Conservation (phyloP, 257 asterid genomes). For the Primulina huaijiensis region DNA sequence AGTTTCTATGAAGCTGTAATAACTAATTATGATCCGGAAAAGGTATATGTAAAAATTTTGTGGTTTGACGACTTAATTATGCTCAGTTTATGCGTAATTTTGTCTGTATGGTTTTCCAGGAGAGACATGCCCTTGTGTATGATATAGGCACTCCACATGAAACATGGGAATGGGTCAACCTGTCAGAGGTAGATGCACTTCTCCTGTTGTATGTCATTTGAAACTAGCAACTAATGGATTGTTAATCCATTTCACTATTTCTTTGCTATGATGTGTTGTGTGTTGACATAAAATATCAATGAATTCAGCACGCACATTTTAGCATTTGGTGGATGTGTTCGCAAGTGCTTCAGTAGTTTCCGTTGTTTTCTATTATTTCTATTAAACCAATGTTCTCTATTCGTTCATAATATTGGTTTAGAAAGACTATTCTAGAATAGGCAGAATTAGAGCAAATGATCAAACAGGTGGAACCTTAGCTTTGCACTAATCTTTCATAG, state of each 20-base stretch:
- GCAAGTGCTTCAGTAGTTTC: not conserved
- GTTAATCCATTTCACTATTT: not conserved
- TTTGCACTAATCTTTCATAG: no score
- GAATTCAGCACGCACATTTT: not conserved
- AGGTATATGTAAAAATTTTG: constrained; percentile 42
- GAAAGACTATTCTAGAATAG: not conserved
- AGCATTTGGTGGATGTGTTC: not conserved
- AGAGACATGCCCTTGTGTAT: constrained; percentile 69
- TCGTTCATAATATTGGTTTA: not conserved
- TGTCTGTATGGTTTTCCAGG: constrained; percentile 41
- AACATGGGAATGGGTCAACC: constrained; percentile 74
- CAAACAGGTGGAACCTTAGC: constrained; percentile 46
- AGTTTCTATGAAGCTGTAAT: constrained; percentile 89
- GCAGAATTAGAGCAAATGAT: not conserved
- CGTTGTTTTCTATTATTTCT: not conserved
- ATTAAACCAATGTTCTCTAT: not conserved
- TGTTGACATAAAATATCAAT: not conserved
- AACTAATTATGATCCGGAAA: constrained; percentile 55
- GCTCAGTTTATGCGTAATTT: constrained; percentile 23
- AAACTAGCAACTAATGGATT: not conserved
- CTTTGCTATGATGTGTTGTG: constrained; percentile 3
- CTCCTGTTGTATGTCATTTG: constrained; percentile 18
- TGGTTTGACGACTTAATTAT: constrained; percentile 15
- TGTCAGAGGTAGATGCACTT: constrained; percentile 50
- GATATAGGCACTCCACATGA: constrained; percentile 53